Conservation (phyloP, 495 filamentous ascomycete species). For the Parathielavia hyrcaniae region DNA sequence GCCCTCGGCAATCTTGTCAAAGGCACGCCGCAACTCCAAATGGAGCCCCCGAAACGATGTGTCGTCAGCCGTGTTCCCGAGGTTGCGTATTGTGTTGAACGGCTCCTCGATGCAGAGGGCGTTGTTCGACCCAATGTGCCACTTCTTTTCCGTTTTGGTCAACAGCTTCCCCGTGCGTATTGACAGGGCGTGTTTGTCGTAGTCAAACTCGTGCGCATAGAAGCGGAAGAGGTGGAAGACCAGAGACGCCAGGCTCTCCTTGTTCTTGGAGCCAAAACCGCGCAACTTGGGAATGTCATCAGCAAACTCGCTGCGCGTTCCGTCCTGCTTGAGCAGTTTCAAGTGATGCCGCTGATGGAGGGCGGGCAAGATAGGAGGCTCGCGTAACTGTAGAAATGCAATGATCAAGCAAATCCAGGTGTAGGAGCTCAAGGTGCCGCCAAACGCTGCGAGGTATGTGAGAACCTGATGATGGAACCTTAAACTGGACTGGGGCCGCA, state of each 20-base stretch:
- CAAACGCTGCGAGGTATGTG: constrained; percentile 56
- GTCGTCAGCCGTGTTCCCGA: constrained; percentile 95
- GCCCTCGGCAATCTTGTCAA: constrained; percentile 66
- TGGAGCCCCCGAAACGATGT: constrained; percentile 87
- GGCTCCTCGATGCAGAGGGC: constrained; percentile 92
- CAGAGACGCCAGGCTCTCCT: constrained; percentile 72
- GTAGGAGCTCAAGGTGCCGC: constrained; percentile 93
- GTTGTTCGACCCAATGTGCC: constrained; percentile 71
- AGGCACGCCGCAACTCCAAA: constrained; percentile 80
- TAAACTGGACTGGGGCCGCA: constrained; percentile 29
- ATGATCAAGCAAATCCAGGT: constrained; percentile 99
- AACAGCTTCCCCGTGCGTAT: constrained; percentile 77
- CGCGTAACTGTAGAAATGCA: constrained; percentile 85
- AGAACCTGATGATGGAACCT: not conserved
- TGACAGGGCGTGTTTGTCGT: constrained; percentile 75
- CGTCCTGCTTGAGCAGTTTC: constrained; percentile 52
- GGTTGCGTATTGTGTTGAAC: constrained; percentile 87
- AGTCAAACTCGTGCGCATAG: constrained; percentile 90
- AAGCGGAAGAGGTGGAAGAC: constrained; percentile 92
- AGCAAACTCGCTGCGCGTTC: constrained; percentile 67
- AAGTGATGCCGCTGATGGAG: constrained; percentile 71
- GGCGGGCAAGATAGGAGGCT: constrained; percentile 80
- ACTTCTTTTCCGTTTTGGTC: constrained; percentile 80
- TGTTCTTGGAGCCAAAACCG: constrained; percentile 72
- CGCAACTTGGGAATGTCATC: constrained; percentile 70